These are phyloP conservation scores for Backusella tuberculispora DNA, from an alignment of 192 early-diverging fungal genomes.

Conservation along the genomic window DNA sequence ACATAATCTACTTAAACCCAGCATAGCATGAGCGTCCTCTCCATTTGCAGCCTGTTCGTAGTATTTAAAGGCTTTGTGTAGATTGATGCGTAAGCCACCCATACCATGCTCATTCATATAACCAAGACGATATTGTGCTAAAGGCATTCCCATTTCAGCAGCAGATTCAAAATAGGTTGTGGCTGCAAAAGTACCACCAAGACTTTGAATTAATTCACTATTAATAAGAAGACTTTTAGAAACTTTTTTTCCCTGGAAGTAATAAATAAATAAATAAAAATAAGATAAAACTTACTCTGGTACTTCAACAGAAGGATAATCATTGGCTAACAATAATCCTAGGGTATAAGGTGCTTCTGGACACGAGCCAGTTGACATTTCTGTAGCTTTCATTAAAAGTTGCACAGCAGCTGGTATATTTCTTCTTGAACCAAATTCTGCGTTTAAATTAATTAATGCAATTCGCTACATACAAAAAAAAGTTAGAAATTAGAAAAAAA, in stretches of 20 bases:
- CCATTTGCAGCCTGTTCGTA: constrained; percentile 13
- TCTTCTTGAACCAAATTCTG: constrained; percentile 64
- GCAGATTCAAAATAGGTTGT: constrained; percentile 73
- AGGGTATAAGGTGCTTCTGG: constrained; percentile 80
- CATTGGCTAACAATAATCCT: constrained; percentile 75
- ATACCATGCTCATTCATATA: constrained; percentile 76
- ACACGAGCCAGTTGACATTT: constrained; percentile 72
- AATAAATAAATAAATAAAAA: background rate
- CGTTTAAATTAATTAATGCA: constrained; percentile 75
- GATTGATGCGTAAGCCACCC: background rate
- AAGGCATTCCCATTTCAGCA: constrained; percentile 71
- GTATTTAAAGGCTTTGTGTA: background rate
- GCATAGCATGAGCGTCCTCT: background rate
- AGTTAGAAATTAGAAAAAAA: constrained; percentile 4
- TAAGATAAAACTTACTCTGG: constrained; percentile 28
- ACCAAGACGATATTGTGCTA: constrained; percentile 80
- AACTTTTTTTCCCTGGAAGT: background rate
- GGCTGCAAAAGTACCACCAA: constrained; percentile 65
- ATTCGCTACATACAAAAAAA: constrained; percentile 60
- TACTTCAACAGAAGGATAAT: constrained; percentile 55
- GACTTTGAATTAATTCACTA: constrained; percentile 67
- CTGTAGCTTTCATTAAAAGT: constrained; percentile 76
- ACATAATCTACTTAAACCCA: constrained; percentile 1
- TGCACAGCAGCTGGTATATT: constrained; percentile 79
- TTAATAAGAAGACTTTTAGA: background rate